phyloP scores from a whole-genome alignment of 768 basidiomycete species.

The Termitomyces heimii region DNA sequence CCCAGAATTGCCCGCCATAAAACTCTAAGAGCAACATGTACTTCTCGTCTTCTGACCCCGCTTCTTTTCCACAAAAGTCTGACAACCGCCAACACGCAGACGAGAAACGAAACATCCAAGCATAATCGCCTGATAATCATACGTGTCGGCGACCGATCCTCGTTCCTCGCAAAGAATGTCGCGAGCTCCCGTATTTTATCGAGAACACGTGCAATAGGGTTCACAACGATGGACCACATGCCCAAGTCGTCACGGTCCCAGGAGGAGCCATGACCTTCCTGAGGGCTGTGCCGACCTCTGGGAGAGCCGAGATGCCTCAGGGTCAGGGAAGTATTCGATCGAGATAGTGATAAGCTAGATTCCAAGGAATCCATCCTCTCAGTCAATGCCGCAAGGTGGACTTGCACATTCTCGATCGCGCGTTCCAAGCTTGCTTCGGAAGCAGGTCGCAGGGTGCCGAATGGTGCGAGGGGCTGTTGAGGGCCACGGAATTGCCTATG shows the following conservation, averaged over 20 bases:
- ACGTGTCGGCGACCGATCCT: conserved; percentile 57
- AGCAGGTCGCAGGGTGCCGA: conserved; percentile 34
- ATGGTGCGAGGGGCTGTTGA: conserved; percentile 26
- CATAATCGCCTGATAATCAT: conserved; percentile 69
- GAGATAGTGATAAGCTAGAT: conserved; percentile 31
- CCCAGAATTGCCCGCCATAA: conserved; percentile 73
- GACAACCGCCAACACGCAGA: conserved; percentile 55
- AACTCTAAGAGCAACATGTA: conserved; percentile 54
- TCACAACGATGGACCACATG: conserved; percentile 72
- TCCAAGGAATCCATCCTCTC: conserved; percentile 78
- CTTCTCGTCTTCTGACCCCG: conserved; percentile 63
- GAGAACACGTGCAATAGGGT: conserved; percentile 52
- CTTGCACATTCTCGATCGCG: conserved; percentile 75
- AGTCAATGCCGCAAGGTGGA: conserved; percentile 73
- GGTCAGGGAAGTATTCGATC: conserved; percentile 33
- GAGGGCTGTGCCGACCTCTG: conserved; percentile 37
- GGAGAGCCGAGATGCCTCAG: conserved; percentile 34
- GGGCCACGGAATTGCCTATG: conserved; percentile 29
- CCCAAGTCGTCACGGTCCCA: conserved; percentile 83
- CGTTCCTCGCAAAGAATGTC: conserved; percentile 53
- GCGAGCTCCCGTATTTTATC: conserved; percentile 43
- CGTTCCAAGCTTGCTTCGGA: conserved; percentile 59
- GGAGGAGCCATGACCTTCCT: conserved; percentile 27
- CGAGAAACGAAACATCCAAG: conserved; percentile 71
- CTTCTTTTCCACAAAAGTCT: conserved; percentile 62